phyloP scores from a whole-genome alignment of 257 asterid species.

The Eustoma russellianum region DNA sequence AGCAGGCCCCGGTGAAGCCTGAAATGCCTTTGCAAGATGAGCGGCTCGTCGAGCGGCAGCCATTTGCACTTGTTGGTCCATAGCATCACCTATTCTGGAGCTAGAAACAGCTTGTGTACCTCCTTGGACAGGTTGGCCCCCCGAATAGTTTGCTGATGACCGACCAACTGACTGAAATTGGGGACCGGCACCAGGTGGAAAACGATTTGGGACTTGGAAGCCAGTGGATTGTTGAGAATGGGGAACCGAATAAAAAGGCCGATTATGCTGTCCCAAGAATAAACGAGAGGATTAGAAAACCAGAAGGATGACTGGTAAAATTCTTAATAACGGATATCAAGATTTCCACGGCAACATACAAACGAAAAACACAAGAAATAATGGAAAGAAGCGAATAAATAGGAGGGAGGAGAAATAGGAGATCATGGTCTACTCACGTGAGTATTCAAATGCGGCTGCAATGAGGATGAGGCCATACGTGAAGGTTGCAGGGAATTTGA shows the following conservation, averaged over 20 bases:
- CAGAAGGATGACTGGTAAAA: neutral
- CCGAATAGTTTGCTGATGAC: slow-evolving; percentile 19
- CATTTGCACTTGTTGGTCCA: slow-evolving; percentile 27
- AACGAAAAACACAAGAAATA: neutral
- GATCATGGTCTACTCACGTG: slow-evolving; percentile 22
- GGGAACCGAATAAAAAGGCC: slow-evolving; percentile 13
- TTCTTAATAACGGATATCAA: neutral
- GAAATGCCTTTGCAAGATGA: slow-evolving; percentile 23
- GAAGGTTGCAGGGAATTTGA: slow-evolving; percentile 21
- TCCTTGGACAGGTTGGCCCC: slow-evolving; percentile 19
- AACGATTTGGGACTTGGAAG: slow-evolving; percentile 26
- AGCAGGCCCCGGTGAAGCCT: slow-evolving; percentile 12
- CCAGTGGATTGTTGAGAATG: slow-evolving; percentile 25
- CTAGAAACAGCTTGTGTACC: slow-evolving; percentile 19
- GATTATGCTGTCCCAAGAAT: slow-evolving; percentile 24
- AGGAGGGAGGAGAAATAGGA: neutral
- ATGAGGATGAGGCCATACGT: slow-evolving; percentile 23
- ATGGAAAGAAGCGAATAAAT: neutral
- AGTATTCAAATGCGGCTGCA: slow-evolving; percentile 20
- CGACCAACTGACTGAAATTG: slow-evolving; percentile 18
- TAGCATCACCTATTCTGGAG: slow-evolving; percentile 13
- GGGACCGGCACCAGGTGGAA: slow-evolving; percentile 14
- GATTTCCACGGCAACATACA: neutral
- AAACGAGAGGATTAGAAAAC: slow-evolving; percentile 3
- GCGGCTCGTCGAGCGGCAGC: slow-evolving; percentile 32